Percentiles rank a stretch among this genome's conserved stretches.
Evolutionary conservation across 2,329 filamentous ascomycete genomes (phyloP).

Genomic region (Pseudogymnoascus sp.): DNA sequence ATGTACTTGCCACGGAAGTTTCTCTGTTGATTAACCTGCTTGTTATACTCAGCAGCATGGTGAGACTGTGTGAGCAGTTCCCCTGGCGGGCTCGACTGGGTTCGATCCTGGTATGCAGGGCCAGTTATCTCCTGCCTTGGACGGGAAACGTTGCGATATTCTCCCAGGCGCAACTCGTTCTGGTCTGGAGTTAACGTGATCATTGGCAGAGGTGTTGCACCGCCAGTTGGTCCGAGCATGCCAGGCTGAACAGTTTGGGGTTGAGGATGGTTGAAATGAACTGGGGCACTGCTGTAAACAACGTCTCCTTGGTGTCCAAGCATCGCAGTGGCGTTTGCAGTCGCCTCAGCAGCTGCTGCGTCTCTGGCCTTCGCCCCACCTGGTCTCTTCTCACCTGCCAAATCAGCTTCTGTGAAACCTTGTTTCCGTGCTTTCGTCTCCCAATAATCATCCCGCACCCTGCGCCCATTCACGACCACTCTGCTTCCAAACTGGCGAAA

Average conservation of each 20-base stretch:
- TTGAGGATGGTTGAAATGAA: slow-evolving; percentile 54
- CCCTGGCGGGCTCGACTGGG: slow-evolving; percentile 63
- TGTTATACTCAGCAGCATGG: slow-evolving; percentile 86
- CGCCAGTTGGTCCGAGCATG: slow-evolving; percentile 59
- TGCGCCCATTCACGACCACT: slow-evolving; percentile 79
- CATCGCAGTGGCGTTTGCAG: slow-evolving; percentile 46
- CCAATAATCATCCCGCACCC: slow-evolving; percentile 98
- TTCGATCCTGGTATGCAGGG: slow-evolving; percentile 79
- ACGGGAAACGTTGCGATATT: slow-evolving; percentile 76
- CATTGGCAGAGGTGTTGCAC: slow-evolving; percentile 68
- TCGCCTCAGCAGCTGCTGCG: slow-evolving; percentile 61
- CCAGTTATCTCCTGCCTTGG: slow-evolving; percentile 86
- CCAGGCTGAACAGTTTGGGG: slow-evolving; percentile 64
- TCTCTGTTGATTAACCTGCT: slow-evolving; percentile 71
- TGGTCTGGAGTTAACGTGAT: slow-evolving; percentile 75
- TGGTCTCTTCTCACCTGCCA: slow-evolving; percentile 91
- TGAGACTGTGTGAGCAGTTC: slow-evolving; percentile 82
- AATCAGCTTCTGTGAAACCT: slow-evolving; percentile 93
- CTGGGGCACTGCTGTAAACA: slow-evolving; percentile 71
- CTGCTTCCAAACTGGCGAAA: slow-evolving; percentile 96
- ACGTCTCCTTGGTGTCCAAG: slow-evolving; percentile 69
- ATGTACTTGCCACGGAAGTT: slow-evolving; percentile 72
- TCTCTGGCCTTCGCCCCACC: slow-evolving; percentile 85
- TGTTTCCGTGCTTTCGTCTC: slow-evolving; percentile 95
- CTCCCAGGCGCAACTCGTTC: slow-evolving; percentile 67